Percentiles rank a stretch among this genome's conserved stretches.
These are phyloP conservation scores for Plasmodium knowlesi DNA, from an alignment of 169 alveolate species.

Conservation along the genomic window DNA sequence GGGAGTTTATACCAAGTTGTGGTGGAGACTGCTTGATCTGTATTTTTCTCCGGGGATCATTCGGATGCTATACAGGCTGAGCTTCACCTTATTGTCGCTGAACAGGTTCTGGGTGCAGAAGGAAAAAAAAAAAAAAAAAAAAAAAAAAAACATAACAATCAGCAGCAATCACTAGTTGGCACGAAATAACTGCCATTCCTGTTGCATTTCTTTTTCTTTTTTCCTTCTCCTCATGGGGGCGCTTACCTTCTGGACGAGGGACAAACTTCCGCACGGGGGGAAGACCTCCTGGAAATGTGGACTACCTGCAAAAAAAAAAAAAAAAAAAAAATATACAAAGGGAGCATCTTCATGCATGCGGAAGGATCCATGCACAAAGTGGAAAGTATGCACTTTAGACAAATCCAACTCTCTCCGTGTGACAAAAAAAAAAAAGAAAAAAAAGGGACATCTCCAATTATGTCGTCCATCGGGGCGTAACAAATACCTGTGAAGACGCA, in stretches of 20 bases:
- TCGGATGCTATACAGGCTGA: slow-evolving; percentile 11
- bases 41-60: background rate
- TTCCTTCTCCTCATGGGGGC: background rate
- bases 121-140: background rate
- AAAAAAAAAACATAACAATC: background rate
- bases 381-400: background rate
- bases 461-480: background rate
- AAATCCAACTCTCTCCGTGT: background rate
- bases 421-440: background rate
- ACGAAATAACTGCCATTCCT: background rate
- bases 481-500: background rate
- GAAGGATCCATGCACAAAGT: background rate
- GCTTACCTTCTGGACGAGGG: background rate
- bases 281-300: background rate
- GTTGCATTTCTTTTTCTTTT: background rate
- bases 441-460: background rate
- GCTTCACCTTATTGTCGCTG: background rate
- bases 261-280: background rate
- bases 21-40: slow-evolving; percentile 2
- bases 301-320: background rate
- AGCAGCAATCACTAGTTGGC: background rate
- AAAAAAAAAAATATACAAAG: background rate
- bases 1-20: slow-evolving; percentile 21
- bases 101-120: slow-evolving; percentile 10
- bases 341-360: background rate